Conservation (phyloP, 2,329 filamentous ascomycete genomes). For the Sclerotinia trifoliorum region DNA sequence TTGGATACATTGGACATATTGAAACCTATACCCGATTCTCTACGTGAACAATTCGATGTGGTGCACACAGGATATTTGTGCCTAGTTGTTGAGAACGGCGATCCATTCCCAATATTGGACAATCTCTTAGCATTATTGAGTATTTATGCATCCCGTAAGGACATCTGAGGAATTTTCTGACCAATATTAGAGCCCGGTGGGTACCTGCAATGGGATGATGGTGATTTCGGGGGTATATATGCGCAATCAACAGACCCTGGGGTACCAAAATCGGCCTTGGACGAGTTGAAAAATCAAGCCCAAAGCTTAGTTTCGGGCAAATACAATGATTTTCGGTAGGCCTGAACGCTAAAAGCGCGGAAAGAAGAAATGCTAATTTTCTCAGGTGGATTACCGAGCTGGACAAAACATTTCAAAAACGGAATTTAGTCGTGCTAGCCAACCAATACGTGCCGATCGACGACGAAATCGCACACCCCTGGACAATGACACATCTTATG, state of each 20-base stretch:
- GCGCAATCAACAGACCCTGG: background rate
- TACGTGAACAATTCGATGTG: background rate
- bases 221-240: slow-evolving; percentile 3
- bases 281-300: slow-evolving; percentile 1
- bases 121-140: slow-evolving; percentile 5
- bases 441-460: slow-evolving; percentile 1
- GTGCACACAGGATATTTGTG: slow-evolving; percentile 6
- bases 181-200: background rate
- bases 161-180: background rate
- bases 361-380: background rate
- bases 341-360: background rate
- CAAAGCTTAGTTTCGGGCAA: background rate
- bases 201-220: slow-evolving; percentile 16
- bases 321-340: background rate
- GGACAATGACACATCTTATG: slow-evolving; percentile 12
- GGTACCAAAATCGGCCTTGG: background rate
- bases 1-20: slow-evolving; percentile 10
- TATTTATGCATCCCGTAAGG: background rate
- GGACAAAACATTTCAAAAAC: slow-evolving; percentile 4
- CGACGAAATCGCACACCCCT: background rate
- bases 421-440: background rate
- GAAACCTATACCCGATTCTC: background rate
- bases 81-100: background rate
- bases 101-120: slow-evolving; percentile 14
- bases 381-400: background rate